Conservation (phyloP, 2,329 filamentous ascomycete genomes). For the Epichloe sp. region DNA sequence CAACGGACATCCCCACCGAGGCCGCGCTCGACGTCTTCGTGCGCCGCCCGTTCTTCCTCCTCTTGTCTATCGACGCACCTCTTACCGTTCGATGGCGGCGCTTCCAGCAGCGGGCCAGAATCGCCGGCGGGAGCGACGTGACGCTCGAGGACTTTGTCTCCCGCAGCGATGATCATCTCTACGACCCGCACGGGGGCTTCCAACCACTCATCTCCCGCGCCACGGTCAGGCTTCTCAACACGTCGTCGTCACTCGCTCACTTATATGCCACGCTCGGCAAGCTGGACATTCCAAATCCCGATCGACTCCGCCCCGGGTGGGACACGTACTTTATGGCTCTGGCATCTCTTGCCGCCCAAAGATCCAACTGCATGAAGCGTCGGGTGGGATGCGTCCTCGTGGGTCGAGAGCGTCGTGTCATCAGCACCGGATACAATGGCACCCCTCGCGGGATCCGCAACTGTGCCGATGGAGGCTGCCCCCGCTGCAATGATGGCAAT, state of each 20-base stretch:
- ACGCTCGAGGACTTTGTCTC: conserved; percentile 43
- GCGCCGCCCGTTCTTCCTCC: conserved; percentile 79
- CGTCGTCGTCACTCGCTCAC: conserved; percentile 55
- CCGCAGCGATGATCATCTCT: conserved; percentile 62
- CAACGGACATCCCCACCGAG: conserved; percentile 67
- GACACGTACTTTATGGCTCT: conserved; percentile 97
- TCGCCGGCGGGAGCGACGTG: conserved; percentile 14
- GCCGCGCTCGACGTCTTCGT: conserved; percentile 59
- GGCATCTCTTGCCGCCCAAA: conserved; percentile 78
- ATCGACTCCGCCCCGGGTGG: conserved; percentile 79
- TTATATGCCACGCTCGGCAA: conserved; percentile 60
- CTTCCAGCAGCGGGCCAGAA: conserved; percentile 35
- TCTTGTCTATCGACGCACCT: conserved; percentile 84
- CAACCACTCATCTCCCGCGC: conserved; percentile 70
- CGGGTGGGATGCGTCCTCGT: conserved; percentile 92
- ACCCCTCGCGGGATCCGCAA: conserved; percentile 83
- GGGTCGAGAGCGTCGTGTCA: conserved; percentile 64
- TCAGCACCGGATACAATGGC: conserved; percentile 94
- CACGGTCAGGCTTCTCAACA: conserved; percentile 77
- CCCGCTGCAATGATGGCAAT: conserved; percentile 67
- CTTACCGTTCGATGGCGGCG: conserved; percentile 73
- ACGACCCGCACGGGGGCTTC: conserved; percentile 49
- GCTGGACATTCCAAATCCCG: conserved; percentile 64
- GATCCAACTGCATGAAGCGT: conserved; percentile 97
- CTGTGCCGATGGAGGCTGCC: conserved; percentile 85